Evolutionary conservation across 2,329 filamentous ascomycete species (phyloP), one percentile per base, ranked within the genome.

Genomic region (Aspergillus phoenicis): DNA sequence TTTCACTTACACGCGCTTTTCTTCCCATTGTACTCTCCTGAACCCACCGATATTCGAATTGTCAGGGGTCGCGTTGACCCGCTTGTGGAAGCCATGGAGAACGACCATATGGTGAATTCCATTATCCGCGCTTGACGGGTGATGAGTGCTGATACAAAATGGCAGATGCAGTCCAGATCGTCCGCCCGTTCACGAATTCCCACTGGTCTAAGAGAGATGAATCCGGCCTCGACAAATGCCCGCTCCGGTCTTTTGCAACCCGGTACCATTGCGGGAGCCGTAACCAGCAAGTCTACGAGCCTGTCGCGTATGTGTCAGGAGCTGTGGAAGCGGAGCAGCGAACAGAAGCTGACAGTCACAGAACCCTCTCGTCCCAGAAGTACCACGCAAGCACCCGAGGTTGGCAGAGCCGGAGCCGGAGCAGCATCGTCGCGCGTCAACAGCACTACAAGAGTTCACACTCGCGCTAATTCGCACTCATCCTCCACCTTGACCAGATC

Each of bases 211-310:
- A 73, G 71, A 61, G 84, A 87, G 68, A 77, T 86, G 72, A 82
- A 78, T 30, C 76, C 80, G 4, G 78, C 83, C 11, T 79, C 78
- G 43, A 81, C 81, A 65, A 89, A 89, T 66, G 82, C 84, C 41
- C 73, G 73, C 56, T 76, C 75, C 1, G 73, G 68, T 62, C 78
- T 84, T 73, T 74, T 76, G 53, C 79, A 81, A 10, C 77, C 78
- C 22, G 73, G 77, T 17, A 73, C 76, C 15, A 74, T 73, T 30
- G 75, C 75, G 66, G 73, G 77, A 20, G 73, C 76, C 15, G 73
- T 73, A 26, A 75, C 74, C 67, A 84, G 83, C 71, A 81, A 82
- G 56, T 78, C 78, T 41, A 80, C 80, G 62, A 74, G 82, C 82
- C 77, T 73, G 73, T 71, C 69, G 52, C 70, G 71, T 73, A 71